A percentile compares a stretch with the other conserved stretches of the same genome.
Conservation (phyloP, 2,329 filamentous ascomycete species). For the Colletotrichum eremochloae region DNA sequence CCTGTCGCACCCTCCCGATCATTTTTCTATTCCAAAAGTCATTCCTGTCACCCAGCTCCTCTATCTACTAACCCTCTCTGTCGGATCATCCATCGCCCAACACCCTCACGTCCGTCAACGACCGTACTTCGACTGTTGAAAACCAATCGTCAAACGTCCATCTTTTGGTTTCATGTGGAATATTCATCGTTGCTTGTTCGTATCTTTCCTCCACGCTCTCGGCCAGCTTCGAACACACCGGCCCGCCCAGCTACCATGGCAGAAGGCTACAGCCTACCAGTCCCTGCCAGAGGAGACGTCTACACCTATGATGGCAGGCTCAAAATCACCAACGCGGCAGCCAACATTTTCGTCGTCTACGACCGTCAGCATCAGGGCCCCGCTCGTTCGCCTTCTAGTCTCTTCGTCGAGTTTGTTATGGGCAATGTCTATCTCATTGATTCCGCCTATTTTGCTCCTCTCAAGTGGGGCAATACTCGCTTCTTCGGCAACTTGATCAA, state of each 20-base stretch:
- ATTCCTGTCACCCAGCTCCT: not conserved
- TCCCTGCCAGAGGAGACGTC: conserved; percentile 19
- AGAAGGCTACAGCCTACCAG: conserved; percentile 1
- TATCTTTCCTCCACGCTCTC: not conserved
- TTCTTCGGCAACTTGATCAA: conserved; percentile 25
- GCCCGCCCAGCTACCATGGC: not conserved
- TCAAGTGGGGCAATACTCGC: not conserved
- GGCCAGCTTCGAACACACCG: not conserved
- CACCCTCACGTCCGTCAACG: not conserved
- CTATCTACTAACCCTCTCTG: not conserved
- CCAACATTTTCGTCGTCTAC: conserved; percentile 30
- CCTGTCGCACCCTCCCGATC: too few species aligned
- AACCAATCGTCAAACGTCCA: too few species aligned
- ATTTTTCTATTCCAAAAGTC: not conserved
- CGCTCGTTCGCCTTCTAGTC: not conserved
- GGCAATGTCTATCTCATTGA: conserved; percentile 34
- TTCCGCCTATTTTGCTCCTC: not conserved
- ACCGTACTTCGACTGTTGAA: not conserved
- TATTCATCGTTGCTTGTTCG: not conserved
- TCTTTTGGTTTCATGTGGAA: not conserved
- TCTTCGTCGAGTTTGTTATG: conserved; percentile 24
- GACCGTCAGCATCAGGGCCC: not conserved
- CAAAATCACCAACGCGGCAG: conserved; percentile 20
- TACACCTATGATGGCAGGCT: conserved; percentile 14
- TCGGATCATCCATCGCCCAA: not conserved